Base-by-base conservation (phyloP, 768 basidiomycete species). In the Naganishia vaughanmartiniae region DNA sequence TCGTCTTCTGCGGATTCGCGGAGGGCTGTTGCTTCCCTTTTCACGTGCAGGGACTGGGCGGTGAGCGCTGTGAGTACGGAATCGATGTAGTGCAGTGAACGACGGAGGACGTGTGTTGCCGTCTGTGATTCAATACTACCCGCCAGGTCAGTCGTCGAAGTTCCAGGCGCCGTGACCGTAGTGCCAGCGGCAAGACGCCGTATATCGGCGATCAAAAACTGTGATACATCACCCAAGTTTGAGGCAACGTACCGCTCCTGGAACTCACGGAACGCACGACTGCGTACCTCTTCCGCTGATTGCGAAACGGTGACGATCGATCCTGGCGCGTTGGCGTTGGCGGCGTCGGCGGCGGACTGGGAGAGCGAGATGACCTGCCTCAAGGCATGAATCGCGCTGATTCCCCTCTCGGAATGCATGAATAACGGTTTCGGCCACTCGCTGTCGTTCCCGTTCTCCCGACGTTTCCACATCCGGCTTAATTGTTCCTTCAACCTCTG, bases 211-310 rank as follows among this genome's bases (percentile, higher is more conserved):
- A 69, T 42, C 19, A 69, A 45, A 19, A 26, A 21, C 15, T 57
- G 34, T 17, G 56, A 46, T 28, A 67, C 63, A 11, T 15, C 65
- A 12, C 54, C 71, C 10, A 72, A 33, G 28, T 65, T 63, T 21
- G 55, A 60, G 14, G 30, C 71, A 15, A 60, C n/a, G 58, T 72
- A 72, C 36, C 46, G 24, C 36, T 55, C 53, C 30, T 63, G 63
- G 33, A 66, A 72, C 31, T 34, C 42, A 1, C 26, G 34, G 39
- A 72, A 72, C 9, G 66, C 70, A 36, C 33, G 36, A 34, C 28
- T 39, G 3, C 39, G 30, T 19, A 33, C n/a, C 24, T 15, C 24
- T 30, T 58, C 39, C 31, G 45, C 15, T 36, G 5, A 5, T 12
- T 36, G 36, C 5, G 36, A 36, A 36, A 11, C 26, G 24, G 24